These are phyloP conservation scores for Ophiocordyceps robertsii DNA, from an alignment of 2,329 filamentous ascomycete genomes.

Conservation along the genomic window DNA sequence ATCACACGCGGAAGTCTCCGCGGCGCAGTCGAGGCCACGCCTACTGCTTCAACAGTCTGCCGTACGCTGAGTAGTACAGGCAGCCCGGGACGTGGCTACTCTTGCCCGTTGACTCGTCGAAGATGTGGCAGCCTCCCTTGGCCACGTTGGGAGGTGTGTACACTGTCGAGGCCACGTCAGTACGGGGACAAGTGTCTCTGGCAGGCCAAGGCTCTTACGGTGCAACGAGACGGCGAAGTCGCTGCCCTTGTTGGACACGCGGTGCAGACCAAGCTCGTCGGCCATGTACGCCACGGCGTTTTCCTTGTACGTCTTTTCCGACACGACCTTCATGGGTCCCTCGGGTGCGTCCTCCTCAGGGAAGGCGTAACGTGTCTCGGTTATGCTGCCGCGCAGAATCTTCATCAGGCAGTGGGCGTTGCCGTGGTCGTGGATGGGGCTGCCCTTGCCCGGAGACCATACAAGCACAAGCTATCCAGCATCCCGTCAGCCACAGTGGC, in stretches of 20 bases:
- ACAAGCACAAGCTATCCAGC: conserved; percentile 61
- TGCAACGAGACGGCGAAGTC: conserved; percentile 78
- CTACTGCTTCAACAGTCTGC: conserved; percentile 30
- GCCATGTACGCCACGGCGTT: conserved; percentile 84
- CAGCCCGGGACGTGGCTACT: conserved; percentile 57
- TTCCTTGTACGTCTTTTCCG: conserved; percentile 52
- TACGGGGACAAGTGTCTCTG: conserved; percentile 16
- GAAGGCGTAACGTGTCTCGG: conserved; percentile 70
- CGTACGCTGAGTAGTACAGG: conserved; percentile 57
- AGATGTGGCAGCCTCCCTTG: conserved; percentile 68
- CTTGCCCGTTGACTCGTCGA: conserved; percentile 63
- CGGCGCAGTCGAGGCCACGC: neutral
- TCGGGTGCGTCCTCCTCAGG: conserved; percentile 37
- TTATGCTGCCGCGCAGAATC: conserved; percentile 64
- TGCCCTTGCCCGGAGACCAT: conserved; percentile 74
- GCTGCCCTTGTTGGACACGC: conserved; percentile 61
- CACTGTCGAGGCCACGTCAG: conserved; percentile 30
- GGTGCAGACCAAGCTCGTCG: conserved; percentile 76
- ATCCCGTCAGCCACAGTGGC: neutral
- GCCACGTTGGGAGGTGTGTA: conserved; percentile 87
- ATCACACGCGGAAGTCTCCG: neutral
- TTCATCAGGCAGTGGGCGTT: conserved; percentile 92
- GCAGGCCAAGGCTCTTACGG: conserved; percentile 27
- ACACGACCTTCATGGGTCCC: conserved; percentile 48
- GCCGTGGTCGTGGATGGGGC: conserved; percentile 77